Percentiles rank a stretch among this genome's conserved stretches.
Conservation (phyloP, 192 early-diverging fungal genomes). For the Endogone sp. region DNA sequence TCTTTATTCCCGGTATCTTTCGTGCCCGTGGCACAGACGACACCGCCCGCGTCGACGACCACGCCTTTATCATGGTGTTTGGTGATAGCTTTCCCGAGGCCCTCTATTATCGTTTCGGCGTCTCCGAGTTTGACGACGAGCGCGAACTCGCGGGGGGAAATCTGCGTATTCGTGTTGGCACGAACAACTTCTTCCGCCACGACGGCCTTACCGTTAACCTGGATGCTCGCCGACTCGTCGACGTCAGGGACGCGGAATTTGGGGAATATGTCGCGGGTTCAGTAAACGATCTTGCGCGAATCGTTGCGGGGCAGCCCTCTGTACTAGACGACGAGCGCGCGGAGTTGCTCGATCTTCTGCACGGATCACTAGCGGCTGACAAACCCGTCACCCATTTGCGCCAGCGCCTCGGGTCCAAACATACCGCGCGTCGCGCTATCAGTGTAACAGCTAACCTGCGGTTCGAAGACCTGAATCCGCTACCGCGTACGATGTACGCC, state of each 20-base stretch:
- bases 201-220: slow-evolving; percentile 30
- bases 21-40: slow-evolving; percentile 4
- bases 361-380: too few species aligned
- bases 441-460: background rate
- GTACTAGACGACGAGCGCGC: background rate
- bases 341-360: too few species aligned
- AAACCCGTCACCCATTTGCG: too few species aligned
- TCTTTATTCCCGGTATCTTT: slow-evolving; percentile 40
- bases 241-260: slow-evolving; percentile 23
- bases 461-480: slow-evolving; percentile 16
- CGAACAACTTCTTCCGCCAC: slow-evolving; percentile 32
- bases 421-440: too few species aligned
- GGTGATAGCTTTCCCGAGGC: slow-evolving; percentile 8
- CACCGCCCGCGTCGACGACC: slow-evolving; percentile 9
- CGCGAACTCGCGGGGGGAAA: slow-evolving; percentile 3
- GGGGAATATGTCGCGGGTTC: slow-evolving; percentile 15
- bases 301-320: background rate
- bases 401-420: too few species aligned
- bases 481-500: slow-evolving; percentile 16
- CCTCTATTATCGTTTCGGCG: slow-evolving; percentile 38
- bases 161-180: slow-evolving; percentile 7
- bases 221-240: slow-evolving; percentile 23
- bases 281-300: slow-evolving; percentile 13
- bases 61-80: slow-evolving; percentile 40
- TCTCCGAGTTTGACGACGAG: slow-evolving; percentile 24